These are phyloP conservation scores for Elaeis guineensis DNA, from an alignment of 176 grass and related monocot genomes.

Conservation along the genomic window DNA sequence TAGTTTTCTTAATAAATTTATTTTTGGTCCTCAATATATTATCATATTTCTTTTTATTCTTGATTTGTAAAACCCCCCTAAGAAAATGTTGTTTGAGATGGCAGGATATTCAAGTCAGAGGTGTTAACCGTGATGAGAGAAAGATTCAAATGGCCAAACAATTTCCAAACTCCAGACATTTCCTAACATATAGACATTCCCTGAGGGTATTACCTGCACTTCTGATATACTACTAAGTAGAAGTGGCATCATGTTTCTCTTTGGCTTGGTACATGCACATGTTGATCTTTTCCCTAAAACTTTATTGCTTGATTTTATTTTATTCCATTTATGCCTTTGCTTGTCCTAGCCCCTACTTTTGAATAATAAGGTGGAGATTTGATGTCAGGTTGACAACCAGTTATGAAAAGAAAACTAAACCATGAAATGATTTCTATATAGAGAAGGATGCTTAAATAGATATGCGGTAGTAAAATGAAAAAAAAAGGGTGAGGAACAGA, in stretches of 20 bases:
- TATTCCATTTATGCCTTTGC: too few relatives aligned
- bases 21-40: background rate
- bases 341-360: too few relatives aligned
- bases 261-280: background rate
- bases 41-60: background rate
- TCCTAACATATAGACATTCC: conserved; percentile 81
- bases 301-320: too few relatives aligned
- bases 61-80: background rate
- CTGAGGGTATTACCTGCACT: conserved; percentile 44
- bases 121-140: conserved; percentile 83
- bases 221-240: background rate
- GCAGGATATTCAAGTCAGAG: conserved; percentile 96
- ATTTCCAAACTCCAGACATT: conserved; percentile 90
- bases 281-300: too few relatives aligned
- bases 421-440: too few relatives aligned
- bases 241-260: background rate
- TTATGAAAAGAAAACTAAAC: too few relatives aligned
- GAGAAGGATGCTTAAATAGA: too few relatives aligned
- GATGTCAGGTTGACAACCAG: too few relatives aligned
- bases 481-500: too few relatives aligned
- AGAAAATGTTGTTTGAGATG: conserved; percentile 29
- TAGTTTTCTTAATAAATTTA: background rate
- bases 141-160: conserved; percentile 71
- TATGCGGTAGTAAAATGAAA: too few relatives aligned
- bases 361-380: too few relatives aligned